phyloP scores from a whole-genome alignment of 129 eudicot species.

The Apium graveolens region DNA sequence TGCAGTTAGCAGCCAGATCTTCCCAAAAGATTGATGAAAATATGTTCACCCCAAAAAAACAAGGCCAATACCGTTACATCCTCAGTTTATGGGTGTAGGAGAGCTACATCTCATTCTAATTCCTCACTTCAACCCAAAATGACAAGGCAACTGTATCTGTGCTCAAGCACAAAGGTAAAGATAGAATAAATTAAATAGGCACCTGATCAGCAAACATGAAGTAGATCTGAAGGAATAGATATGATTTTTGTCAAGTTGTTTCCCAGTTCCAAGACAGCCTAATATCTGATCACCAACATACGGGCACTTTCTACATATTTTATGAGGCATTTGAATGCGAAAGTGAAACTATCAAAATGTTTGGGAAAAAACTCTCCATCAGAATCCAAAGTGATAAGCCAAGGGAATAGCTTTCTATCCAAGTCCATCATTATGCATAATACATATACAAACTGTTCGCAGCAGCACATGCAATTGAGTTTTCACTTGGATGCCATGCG shows the following conservation, averaged over 20 bases:
- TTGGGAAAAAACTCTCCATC: slow-evolving; percentile 20
- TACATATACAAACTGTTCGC: slow-evolving; percentile 99
- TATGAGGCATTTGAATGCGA: slow-evolving; percentile 17
- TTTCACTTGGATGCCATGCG: slow-evolving; percentile 98
- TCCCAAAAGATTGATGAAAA: slow-evolving; percentile 27
- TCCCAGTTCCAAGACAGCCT: slow-evolving; percentile 16
- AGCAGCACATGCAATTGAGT: slow-evolving; percentile 98
- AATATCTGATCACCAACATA: slow-evolving; percentile 13
- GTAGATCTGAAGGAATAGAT: slow-evolving; percentile 1
- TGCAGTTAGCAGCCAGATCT: slow-evolving; percentile 40
- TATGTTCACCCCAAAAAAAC: slow-evolving; percentile 34
- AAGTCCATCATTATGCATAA: slow-evolving; percentile 51
- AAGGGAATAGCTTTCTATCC: slow-evolving; percentile 21
- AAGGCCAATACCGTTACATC: slow-evolving; percentile 30
- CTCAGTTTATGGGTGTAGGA: slow-evolving; percentile 32
- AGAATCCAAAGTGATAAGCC: slow-evolving; percentile 24
- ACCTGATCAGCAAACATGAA: slow-evolving; percentile 24
- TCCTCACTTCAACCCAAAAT: slow-evolving; percentile 61
- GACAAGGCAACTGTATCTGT: slow-evolving; percentile 22
- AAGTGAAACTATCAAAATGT: slow-evolving; percentile 20
- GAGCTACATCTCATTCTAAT: slow-evolving; percentile 48
- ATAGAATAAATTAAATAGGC: slow-evolving; percentile 31
- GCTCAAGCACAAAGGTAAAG: slow-evolving; percentile 13
- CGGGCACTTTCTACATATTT: slow-evolving; percentile 22
- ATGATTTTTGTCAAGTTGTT: slow-evolving; percentile 1